These are phyloP conservation scores for Teratosphaeria pseudoeucalypti DNA, from an alignment of 2,329 filamentous ascomycete genomes.

Conservation along the genomic window DNA sequence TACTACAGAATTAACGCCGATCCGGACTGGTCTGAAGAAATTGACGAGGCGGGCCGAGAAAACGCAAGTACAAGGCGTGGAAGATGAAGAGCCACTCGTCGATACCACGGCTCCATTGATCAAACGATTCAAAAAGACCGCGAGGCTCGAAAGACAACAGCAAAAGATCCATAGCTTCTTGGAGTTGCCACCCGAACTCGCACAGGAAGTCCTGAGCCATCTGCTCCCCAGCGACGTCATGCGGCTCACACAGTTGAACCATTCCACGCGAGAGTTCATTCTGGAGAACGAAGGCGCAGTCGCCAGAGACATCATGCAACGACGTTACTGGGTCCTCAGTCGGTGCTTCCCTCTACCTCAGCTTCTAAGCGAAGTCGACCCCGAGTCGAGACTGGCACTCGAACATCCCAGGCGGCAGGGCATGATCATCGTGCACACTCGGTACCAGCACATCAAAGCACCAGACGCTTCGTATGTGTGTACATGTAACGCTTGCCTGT, in stretches of 20 bases:
- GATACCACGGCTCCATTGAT: slow-evolving; percentile 41
- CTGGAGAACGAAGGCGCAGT: slow-evolving; percentile 34
- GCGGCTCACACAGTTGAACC: slow-evolving; percentile 34
- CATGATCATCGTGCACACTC: slow-evolving; percentile 37
- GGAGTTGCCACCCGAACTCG: slow-evolving; percentile 44
- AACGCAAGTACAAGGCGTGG: neutral
- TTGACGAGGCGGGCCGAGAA: neutral
- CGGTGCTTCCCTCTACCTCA: slow-evolving; percentile 44
- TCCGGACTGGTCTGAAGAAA: slow-evolving; percentile 2
- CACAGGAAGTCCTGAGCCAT: slow-evolving; percentile 38
- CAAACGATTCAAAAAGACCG: slow-evolving; percentile 44
- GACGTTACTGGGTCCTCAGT: slow-evolving; percentile 41
- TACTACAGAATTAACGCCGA: slow-evolving; percentile 2
- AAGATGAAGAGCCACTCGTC: slow-evolving; percentile 37
- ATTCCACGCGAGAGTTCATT: slow-evolving; percentile 35
- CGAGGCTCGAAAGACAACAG: slow-evolving; percentile 34
- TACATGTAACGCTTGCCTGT: slow-evolving; percentile 46
- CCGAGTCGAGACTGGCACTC: slow-evolving; percentile 28
- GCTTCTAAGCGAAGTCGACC: slow-evolving; percentile 33
- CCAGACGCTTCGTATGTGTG: slow-evolving; percentile 41
- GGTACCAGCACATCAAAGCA: slow-evolving; percentile 42
- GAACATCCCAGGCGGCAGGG: slow-evolving; percentile 34
- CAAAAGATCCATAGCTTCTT: slow-evolving; percentile 25
- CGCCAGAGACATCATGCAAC: slow-evolving; percentile 32
- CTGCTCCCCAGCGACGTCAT: slow-evolving; percentile 44